Evolutionary conservation across 106 monocot genomes (phyloP), one percentile per base, ranked within the genome.

Genomic region (Dendrobium huoshanense): DNA sequence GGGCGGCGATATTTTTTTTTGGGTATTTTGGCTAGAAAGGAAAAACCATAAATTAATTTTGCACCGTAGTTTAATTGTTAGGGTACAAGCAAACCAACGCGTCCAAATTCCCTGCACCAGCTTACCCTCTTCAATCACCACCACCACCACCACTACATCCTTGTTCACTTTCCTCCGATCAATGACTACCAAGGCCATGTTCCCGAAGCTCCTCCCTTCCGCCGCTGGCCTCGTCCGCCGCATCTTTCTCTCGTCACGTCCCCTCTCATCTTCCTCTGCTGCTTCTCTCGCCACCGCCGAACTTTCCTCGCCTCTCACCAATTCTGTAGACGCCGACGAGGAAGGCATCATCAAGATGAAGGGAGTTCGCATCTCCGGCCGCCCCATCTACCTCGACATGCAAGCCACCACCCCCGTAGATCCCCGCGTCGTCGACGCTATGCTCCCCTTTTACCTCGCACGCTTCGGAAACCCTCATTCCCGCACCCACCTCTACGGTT

Each of bases 401-500:
- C 98, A 99, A 81, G 94, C 98, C 18, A 95, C 98, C 16, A 95
- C 92, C 56, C 98, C 98, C 24, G 89, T 95, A 16, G 98, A 99
- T 74, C 98, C 98, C 27, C 95, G 98, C 67, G 95, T 99, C 51
- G 89, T 99, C 42, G 98, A 99, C 79, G 79, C 95, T 58, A 99
- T 99, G 95, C 92, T 99, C 49, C 98, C 98, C 70, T 99, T 89
- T 86, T 91, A 91, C 87, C 85, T 99, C 75, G 88, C 88, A 77
- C 88, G 89, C 77, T 99, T 84, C 85, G 98, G 98, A 40, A 99
- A 99, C 83, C 98, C 98, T 81, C 95, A 99, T 85, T 99, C 98
- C 59, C 92, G 98, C 55, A 99, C 98, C 73, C 98, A 95, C 82
- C 88, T 99, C 64, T 99, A 89, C 80, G 98, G 98, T 77, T 99